phyloP scores from a whole-genome alignment of 73 alveolate species.

The Blepharisma japonicum region DNA sequence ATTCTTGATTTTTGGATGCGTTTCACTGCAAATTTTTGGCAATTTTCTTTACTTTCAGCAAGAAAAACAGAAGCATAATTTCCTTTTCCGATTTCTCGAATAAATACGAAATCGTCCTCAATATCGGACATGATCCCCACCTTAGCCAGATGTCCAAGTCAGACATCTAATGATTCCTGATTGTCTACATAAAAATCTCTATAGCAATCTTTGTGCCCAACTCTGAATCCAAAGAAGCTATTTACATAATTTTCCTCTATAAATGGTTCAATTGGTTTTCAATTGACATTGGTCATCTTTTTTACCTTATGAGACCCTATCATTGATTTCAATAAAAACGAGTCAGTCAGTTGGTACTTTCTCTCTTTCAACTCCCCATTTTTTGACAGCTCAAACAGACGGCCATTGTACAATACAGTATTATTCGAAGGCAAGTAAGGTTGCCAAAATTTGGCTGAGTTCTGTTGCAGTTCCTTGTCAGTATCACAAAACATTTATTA shows the following conservation, averaged over 20 bases:
- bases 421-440: too few species aligned
- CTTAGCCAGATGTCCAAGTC: background rate
- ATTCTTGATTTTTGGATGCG: background rate
- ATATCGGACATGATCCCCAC: background rate
- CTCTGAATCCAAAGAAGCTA: background rate
- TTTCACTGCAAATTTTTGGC: background rate
- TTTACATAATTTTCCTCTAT: background rate
- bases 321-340: too few species aligned
- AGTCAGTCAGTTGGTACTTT: too few species aligned
- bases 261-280: background rate
- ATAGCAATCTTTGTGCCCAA: background rate
- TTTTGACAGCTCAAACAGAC: too few species aligned
- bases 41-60: background rate
- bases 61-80: background rate
- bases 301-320: too few species aligned
- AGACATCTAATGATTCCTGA: background rate
- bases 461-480: too few species aligned
- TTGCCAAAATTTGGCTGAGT: too few species aligned
- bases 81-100: slow-evolving; percentile 23
- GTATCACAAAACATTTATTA: too few species aligned
- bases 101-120: background rate
- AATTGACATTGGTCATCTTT: background rate
- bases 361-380: too few species aligned
- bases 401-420: too few species aligned
- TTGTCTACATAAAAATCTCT: background rate